A percentile compares a stretch with the other conserved stretches of the same genome.
These are phyloP conservation scores for Oryza meyeriana DNA, from an alignment of 176 grass and related monocot species.

Conservation along the genomic window DNA sequence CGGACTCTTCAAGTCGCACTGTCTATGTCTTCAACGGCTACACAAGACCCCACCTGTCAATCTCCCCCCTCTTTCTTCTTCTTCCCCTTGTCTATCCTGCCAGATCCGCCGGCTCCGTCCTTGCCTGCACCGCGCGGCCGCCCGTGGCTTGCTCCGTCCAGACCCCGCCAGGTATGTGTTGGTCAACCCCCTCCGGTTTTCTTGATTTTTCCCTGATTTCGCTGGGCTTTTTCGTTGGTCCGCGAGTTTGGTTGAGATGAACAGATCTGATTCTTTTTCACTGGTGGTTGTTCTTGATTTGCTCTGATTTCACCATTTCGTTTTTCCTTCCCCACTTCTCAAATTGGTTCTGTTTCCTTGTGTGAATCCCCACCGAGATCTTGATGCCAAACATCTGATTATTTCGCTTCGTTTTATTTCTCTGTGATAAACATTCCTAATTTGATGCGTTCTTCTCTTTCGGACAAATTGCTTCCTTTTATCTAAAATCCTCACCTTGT, in stretches of 20 bases:
- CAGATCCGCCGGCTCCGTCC: constrained; percentile 81
- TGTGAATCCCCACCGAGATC: neutral
- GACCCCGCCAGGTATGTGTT: constrained; percentile 43
- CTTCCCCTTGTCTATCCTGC: too few relatives aligned
- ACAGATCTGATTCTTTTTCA: neutral
- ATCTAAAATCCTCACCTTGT: too few relatives aligned
- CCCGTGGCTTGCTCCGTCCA: constrained; percentile 26
- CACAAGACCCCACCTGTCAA: too few relatives aligned
- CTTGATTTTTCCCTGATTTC: neutral
- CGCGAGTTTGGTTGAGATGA: neutral
- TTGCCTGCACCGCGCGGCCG: constrained; percentile 30
- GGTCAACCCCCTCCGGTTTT: neutral
- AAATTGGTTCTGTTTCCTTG: neutral
- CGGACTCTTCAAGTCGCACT: too few relatives aligned
- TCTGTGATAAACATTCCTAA: too few relatives aligned
- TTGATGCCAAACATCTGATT: neutral
- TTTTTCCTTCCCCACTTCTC: neutral
- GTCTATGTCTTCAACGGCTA: too few relatives aligned
- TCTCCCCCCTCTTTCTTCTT: too few relatives aligned
- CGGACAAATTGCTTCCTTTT: too few relatives aligned
- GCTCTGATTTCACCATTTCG: too few relatives aligned
- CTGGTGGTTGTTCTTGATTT: neutral
- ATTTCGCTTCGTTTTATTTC: neutral
- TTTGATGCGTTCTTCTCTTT: neutral
- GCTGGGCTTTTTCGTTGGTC: neutral